phyloP scores from a whole-genome alignment of 1,139 yeast genomes.

The Geotrichum restrictum region DNA sequence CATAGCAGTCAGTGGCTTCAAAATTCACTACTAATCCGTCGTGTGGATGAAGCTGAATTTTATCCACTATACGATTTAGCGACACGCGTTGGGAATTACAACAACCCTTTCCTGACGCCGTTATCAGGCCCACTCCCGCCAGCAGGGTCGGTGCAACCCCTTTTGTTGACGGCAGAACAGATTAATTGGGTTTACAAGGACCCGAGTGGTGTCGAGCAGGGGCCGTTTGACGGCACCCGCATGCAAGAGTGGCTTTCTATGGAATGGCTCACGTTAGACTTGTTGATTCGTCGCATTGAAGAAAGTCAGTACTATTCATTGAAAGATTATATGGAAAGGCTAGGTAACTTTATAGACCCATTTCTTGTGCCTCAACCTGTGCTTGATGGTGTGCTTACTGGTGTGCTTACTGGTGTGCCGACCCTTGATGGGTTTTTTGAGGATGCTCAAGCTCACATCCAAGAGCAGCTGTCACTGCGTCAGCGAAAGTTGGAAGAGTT shows the following conservation, averaged over 20 bases:
- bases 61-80: conserved; percentile 35
- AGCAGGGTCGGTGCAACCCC: conserved; percentile 24
- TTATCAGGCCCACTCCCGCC: conserved; percentile 40
- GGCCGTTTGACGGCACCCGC: conserved; percentile 68
- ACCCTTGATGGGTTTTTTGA: neutral
- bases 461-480: conserved; percentile 13
- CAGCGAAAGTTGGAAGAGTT: conserved; percentile 14
- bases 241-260: conserved; percentile 77
- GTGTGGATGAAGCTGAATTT: conserved; percentile 41
- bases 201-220: conserved; percentile 66
- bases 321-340: conserved; percentile 34
- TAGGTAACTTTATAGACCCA: conserved; percentile 55
- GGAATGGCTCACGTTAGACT: conserved; percentile 55
- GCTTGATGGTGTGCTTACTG: neutral
- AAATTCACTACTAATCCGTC: conserved; percentile 53
- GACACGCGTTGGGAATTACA: conserved; percentile 45
- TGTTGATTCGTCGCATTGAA: conserved; percentile 52
- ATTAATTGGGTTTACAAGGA: conserved; percentile 72
- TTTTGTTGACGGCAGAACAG: conserved; percentile 40
- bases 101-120: conserved; percentile 59
- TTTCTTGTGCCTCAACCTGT: conserved; percentile 52
- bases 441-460: conserved; percentile 20
- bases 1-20: conserved; percentile 57
- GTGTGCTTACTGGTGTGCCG: neutral
- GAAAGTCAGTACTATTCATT: conserved; percentile 36